Evolutionary conservation across 805 yeast species (phyloP).

Genomic region (Pichia paraexigua): DNA sequence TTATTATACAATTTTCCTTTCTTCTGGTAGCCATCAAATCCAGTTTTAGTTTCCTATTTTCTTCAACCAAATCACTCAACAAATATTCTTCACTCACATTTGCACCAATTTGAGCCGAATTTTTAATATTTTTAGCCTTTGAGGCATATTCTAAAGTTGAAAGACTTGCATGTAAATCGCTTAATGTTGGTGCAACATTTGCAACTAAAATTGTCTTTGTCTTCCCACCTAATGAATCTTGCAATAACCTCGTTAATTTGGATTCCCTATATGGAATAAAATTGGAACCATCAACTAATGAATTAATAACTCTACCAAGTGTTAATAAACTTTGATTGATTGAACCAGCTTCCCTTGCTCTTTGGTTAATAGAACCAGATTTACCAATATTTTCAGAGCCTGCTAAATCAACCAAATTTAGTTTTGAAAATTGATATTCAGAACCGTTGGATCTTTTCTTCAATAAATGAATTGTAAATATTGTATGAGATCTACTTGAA

Average conservation of each 20-base stretch:
- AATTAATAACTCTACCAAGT: conserved; percentile 81
- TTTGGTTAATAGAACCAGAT: conserved; percentile 78
- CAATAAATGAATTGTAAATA: conserved; percentile 56
- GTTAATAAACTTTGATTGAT: conserved; percentile 84
- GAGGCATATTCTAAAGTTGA: conserved; percentile 50
- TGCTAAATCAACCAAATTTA: conserved; percentile 84
- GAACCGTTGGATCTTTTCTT: conserved; percentile 28
- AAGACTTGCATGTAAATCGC: conserved; percentile 42
- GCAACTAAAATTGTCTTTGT: conserved; percentile 88
- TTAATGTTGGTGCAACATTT: conserved; percentile 61
- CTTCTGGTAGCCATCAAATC: conserved; percentile 56
- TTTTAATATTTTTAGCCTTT: conserved; percentile 46
- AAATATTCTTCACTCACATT: conserved; percentile 35
- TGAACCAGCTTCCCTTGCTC: conserved; percentile 91
- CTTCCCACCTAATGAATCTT: conserved; percentile 78
- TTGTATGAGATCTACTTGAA: conserved; percentile 72
- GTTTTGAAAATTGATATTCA: conserved; percentile 27
- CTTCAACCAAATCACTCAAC: conserved; percentile 38
- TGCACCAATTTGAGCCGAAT: conserved; percentile 43
- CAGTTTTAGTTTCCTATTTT: conserved; percentile 34
- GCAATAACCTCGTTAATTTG: conserved; percentile 63
- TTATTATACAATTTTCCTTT: conserved; percentile 52
- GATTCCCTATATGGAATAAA: conserved; percentile 80
- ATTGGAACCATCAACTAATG: conserved; percentile 49
- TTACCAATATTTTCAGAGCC: conserved; percentile 86